Base-by-base conservation (phyloP, 1,284 basidiomycete genomes). In the Puccinia coronata region DNA sequence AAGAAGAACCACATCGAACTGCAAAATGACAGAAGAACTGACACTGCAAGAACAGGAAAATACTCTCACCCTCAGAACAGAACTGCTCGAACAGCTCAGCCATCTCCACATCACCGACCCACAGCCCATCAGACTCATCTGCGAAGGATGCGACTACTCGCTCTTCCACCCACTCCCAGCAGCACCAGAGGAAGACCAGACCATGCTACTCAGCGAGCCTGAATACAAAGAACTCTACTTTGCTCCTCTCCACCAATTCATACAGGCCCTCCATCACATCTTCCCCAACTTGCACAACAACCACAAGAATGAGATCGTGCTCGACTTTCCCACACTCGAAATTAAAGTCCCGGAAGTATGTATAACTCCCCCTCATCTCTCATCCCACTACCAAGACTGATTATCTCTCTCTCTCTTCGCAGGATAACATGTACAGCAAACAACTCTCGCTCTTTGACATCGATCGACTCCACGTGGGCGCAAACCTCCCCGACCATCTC, bases 391-490 rank as follows among this genome's bases (percentile, higher is more conserved):
- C 8, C 8, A 31, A 28, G 34, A n/a, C 18, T 36, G 18, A 31
- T 28, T 36, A 8, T 5, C 6, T 39, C 23, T 70, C 8, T 51
- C 34, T 9, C 36, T n/a, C 20, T 34, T 39, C 16, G 5, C 55
- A 80, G 78, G 78, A 80, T 61, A 80, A 80, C 39, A 57, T 80
- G 20, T 80, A 80, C 31, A 31, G 51, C 20, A 57, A 69, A 18
- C 36, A 80, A 43, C 78, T 80, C 16, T 71, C 78, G 23, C 69
- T 80, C 39, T 72, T 59, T 43, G 78, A 80, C 72, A 72, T 80
- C 53, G 69, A 80, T 61, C 78, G 78, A 53, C 55, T 80, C 31
- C 78, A 80, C 47, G 57, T 80, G 16, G 78, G 78, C n/a, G 78
- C 78, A 20, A 55, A 43, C 4, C 43, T 80, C 14, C 69, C 78